A percentile compares a stretch with the other conserved stretches of the same genome.
phyloP scores from a whole-genome alignment of 225 moss, liverwort and hornwort genomes.

The Pseudisothecium myosuroides region DNA sequence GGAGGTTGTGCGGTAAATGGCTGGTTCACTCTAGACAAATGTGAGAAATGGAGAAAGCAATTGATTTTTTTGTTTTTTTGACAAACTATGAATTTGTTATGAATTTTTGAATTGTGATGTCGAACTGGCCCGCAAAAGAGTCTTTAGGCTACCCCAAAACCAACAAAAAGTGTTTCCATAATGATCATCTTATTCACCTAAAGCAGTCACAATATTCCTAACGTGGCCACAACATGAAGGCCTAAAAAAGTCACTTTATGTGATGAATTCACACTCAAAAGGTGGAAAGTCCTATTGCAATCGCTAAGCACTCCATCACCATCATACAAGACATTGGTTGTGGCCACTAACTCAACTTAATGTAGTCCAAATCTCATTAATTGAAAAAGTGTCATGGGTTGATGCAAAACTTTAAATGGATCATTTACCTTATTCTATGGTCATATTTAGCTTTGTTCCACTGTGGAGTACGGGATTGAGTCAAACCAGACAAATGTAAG shows the following conservation, averaged over 20 bases:
- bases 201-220: neutral
- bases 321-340: neutral
- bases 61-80: neutral
- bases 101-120: neutral
- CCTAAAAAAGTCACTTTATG: rapidly evolving
- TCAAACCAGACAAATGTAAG: neutral
- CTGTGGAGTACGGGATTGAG: neutral
- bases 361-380: neutral
- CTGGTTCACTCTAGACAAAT: neutral
- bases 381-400: neutral
- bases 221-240: no score
- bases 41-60: neutral
- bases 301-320: no score
- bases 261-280: neutral
- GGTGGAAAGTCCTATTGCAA: neutral
- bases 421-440: neutral
- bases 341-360: neutral
- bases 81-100: neutral
- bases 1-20: no score
- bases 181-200: neutral
- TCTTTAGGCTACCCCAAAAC: rapidly evolving
- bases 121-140: no score
- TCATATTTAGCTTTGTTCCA: neutral
- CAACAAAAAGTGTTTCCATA: neutral
- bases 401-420: neutral